Percentiles rank a stretch among this genome's conserved stretches.
Evolutionary conservation across 768 basidiomycete genomes (phyloP).

Genomic region (Pleurotus tuber-regium): DNA sequence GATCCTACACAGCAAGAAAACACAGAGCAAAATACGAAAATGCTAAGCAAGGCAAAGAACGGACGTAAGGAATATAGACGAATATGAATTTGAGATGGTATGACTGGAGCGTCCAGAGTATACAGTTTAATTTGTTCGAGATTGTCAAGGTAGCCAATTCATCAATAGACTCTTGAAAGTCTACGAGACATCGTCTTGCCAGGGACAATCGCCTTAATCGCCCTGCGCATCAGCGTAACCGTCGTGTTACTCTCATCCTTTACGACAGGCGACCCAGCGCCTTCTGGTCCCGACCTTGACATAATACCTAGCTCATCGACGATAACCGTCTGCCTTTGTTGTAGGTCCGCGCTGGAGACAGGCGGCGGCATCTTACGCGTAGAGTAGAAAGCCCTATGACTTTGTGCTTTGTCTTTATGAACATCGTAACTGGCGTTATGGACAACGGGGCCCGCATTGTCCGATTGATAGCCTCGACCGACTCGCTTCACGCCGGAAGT

Average conservation of each 20-base stretch:
- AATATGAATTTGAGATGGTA: neutral
- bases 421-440: constrained; percentile 26
- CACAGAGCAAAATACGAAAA: neutral
- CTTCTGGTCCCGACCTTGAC: constrained; percentile 28
- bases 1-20: constrained; percentile 7
- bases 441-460: constrained; percentile 45
- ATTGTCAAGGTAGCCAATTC: constrained; percentile 2
- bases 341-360: constrained; percentile 62
- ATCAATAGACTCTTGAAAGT: constrained; percentile 39
- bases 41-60: constrained; percentile 1
- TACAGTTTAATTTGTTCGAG: neutral
- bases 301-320: constrained; percentile 69
- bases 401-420: constrained; percentile 29
- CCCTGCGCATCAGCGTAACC: constrained; percentile 60
- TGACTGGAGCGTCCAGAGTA: neutral
- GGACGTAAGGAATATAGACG: neutral
- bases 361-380: constrained; percentile 63
- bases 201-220: constrained; percentile 72
- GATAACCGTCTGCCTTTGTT: constrained; percentile 39
- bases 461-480: constrained; percentile 80
- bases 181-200: constrained; percentile 54
- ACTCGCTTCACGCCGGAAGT: constrained; percentile 77
- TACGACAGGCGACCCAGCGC: constrained; percentile 22
- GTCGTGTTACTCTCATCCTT: constrained; percentile 51
- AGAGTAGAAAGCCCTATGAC: constrained; percentile 44